Evolutionary conservation across 1,284 basidiomycete species (phyloP), one percentile per base, ranked within the genome.

Genomic region (Caloboletus firmus): DNA sequence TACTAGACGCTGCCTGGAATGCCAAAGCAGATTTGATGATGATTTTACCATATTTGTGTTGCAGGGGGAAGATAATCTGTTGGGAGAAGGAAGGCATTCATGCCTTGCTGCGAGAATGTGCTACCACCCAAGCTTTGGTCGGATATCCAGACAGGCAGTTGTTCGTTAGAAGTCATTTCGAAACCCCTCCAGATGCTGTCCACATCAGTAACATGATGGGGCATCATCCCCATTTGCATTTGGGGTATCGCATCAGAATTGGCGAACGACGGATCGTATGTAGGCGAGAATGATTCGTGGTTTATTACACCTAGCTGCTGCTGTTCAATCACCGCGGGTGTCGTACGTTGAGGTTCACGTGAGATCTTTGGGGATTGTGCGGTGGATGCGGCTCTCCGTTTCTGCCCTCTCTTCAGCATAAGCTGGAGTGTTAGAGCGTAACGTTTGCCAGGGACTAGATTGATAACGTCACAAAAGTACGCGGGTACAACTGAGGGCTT

Each of bases 361-460:
- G 77, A 61, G 12, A 77, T 65, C 54, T 79, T 80, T 3, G 83
- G 86, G 12, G 86, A 87, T 26, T 79, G 82, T 22, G 83, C 82
- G 12, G 66, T 68, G 15, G 83, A 84, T 9, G 73, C 70, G 5
- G 76, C 70, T 62, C 84, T 86, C 55, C 86, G 82, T 58, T 84
- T 87, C 62, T 85, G 82, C 28, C 88, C 86, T 57, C 88, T 81
- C 64, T 92, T 91, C 49, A 95, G 70, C 84, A 95, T 95, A 28
- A 95, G 74, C 59, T 92, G 88, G 18, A 96, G 76, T 2, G 91
- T 95, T 48, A 93, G 73, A 12, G 93, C 93, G 63, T 95, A 96
- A 52, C 93, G 84, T 62, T 91, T 91, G 15, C 91, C 93, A 18
- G 93, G 92, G 58, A 94, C 92, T 93, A 63, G 4, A 51, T 52